Evolutionary conservation across 768 basidiomycete genomes (phyloP), one percentile per base, ranked within the genome.

Genomic region (Xerocomellus intermedius): DNA sequence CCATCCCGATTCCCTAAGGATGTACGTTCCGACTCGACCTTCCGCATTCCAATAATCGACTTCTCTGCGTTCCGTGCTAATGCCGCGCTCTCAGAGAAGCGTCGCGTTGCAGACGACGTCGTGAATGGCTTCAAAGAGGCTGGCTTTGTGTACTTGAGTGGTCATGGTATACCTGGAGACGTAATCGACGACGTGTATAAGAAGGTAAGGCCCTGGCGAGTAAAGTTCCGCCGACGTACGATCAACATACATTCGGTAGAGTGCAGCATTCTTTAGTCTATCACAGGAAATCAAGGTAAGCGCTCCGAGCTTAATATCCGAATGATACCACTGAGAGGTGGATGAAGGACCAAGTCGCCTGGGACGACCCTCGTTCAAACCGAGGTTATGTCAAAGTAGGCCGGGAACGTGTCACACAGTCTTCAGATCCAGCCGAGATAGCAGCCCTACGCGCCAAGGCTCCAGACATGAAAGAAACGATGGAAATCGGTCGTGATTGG

Each of bases 401-500:
- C 17, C 82, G 92, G 19, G 93, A 95, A 69, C 86, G 87, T 33
- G 87, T 91, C 28, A 89, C 89, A 0, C 87, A 88, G 57, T 85
- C 86, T 24, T 74, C 79, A 32, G 82, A 91, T 69, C 78, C 83
- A 10, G 70, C 76, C 17, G 90, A 91, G 72, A 93, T 94, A 60
- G 86, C 84, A 42, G 69, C 77, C 42, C 73, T 94, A 21, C 84
- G 92, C n/a, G 75, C 73, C 54, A 84, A 82, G 55, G 84, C 91
- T 0, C 91, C 92, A 0, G 91, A 92, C 66, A 83, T 73, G 72
- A 91, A 92, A 70, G 91, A 94, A 69, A 77, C 83, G 8, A 91
- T 94, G 85, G 92, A 95, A 69, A 93, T 95, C 42, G 91, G 93
- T 30, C 79, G 87, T 24, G 91, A 95, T 54, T 88, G 87, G 83